Evolutionary conservation across 1,284 basidiomycete species (phyloP).

Genomic region (Afroboletus lepidellus): DNA sequence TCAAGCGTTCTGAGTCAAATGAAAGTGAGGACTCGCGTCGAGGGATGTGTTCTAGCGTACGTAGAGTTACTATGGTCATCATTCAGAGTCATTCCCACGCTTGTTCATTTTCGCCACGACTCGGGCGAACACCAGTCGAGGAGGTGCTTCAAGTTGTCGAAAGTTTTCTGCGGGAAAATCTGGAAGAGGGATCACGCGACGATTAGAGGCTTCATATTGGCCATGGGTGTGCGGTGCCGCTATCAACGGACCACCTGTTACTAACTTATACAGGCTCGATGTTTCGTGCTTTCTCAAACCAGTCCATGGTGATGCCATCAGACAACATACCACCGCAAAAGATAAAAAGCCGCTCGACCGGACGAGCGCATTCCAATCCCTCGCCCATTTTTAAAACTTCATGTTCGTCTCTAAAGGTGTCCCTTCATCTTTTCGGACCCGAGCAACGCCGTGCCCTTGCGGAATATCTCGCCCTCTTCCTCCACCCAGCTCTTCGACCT

Average conservation of each 20-base stretch:
- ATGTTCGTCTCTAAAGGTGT: neutral
- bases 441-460: conserved; percentile 79
- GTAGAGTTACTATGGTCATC: too few species aligned
- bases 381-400: neutral
- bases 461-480: conserved; percentile 90
- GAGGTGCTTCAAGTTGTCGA: too few species aligned
- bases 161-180: too few species aligned
- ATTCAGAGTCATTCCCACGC: too few species aligned
- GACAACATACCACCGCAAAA: neutral
- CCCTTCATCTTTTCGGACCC: conserved; percentile 84
- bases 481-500: conserved; percentile 79
- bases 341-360: neutral
- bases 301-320: neutral
- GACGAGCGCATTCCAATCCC: neutral
- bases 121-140: too few species aligned
- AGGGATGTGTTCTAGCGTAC: too few species aligned
- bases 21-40: too few species aligned
- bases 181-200: neutral
- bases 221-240: neutral
- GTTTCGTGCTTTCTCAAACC: neutral
- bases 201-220: neutral
- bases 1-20: too few species aligned
- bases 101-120: too few species aligned
- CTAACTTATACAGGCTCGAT: too few species aligned
- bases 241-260: neutral